Percentiles rank a stretch among this genome's conserved stretches.
phyloP scores from a whole-genome alignment of 768 basidiomycete genomes.

The Pleurotus eryngii region DNA sequence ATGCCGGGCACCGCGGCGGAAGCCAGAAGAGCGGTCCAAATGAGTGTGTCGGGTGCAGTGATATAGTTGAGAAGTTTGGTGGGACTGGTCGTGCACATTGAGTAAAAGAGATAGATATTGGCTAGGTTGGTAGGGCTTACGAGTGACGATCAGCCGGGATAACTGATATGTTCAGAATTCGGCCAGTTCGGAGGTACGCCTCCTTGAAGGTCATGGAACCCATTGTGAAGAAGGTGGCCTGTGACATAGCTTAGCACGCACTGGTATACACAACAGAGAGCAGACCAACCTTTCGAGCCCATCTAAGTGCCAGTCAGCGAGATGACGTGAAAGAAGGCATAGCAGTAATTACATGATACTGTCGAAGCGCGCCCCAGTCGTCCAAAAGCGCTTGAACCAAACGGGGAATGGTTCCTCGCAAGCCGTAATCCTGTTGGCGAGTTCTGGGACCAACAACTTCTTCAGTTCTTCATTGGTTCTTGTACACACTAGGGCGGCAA shows the following conservation, averaged over 20 bases:
- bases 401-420: constrained; percentile 73
- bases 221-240: constrained; percentile 88
- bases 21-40: constrained; percentile 79
- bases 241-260: not conserved
- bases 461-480: constrained; percentile 86
- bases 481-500: constrained; percentile 76
- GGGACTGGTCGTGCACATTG: constrained; percentile 46
- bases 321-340: not conserved
- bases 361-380: constrained; percentile 94
- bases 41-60: constrained; percentile 89
- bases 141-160: constrained; percentile 89
- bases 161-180: constrained; percentile 91
- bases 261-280: not conserved
- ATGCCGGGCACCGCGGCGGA: constrained; percentile 96
- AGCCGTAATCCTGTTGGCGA: constrained; percentile 81
- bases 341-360: constrained; percentile 46
- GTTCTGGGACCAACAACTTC: constrained; percentile 69
- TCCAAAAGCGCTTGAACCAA: constrained; percentile 72
- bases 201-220: constrained; percentile 96
- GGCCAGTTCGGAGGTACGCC: constrained; percentile 88
- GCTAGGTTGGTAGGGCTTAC: constrained; percentile 27
- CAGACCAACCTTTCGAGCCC: constrained; percentile 80
- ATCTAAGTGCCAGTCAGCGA: constrained; percentile 34
- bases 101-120: no score
- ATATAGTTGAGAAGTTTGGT: constrained; percentile 95